Evolutionary conservation across 1,139 yeast species (phyloP), one percentile per base, ranked within the genome.

Genomic region (Lodderomyces metapsilosis): DNA sequence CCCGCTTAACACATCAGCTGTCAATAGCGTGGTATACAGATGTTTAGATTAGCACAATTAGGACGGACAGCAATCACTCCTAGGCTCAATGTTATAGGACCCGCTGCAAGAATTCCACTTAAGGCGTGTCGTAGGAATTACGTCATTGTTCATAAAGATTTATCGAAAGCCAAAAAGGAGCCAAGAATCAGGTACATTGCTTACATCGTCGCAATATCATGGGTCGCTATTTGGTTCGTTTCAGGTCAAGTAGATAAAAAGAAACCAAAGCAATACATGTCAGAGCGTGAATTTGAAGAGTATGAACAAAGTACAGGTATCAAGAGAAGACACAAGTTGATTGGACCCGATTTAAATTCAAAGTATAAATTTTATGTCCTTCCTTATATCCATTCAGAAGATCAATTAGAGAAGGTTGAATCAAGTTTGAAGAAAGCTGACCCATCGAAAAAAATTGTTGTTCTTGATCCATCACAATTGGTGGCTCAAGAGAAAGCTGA

Each of bases 281-380:
- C 81, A 9, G 87, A 81, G 51, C 74, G 73, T 43, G 94, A 86
- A 52, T 83, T 80, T 67, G 54, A 65, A 33, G 71, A 68, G 39
- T 67, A 68, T 45, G 84, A 80, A 48, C 60, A 68, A 38, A 53
- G 69, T 48, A 66, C 74, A 6, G 81, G 83, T 3, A 68, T 81
- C 51, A 81, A 69, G 54, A 71, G 87, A 57, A 72, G 83, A 46
- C 61, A 66, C 39, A 67, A 75, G 43, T 52, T 78, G 39, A 68
- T 81, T 40, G 47, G 51, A 12, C 53, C 48, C 23, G 66, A 59
- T 16, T 48, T 53, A 39, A 55, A 54, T 39, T 56, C 58, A 13
- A 61, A 62, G 37, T 69, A 67, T 45, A 60, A 64, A 43, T 68
- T 77, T 49, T 72, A 64, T 49, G 69, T 69, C 5, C 57, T 77